Conservation (phyloP, 768 basidiomycete genomes). For the Leccinum subtestaceum region DNA sequence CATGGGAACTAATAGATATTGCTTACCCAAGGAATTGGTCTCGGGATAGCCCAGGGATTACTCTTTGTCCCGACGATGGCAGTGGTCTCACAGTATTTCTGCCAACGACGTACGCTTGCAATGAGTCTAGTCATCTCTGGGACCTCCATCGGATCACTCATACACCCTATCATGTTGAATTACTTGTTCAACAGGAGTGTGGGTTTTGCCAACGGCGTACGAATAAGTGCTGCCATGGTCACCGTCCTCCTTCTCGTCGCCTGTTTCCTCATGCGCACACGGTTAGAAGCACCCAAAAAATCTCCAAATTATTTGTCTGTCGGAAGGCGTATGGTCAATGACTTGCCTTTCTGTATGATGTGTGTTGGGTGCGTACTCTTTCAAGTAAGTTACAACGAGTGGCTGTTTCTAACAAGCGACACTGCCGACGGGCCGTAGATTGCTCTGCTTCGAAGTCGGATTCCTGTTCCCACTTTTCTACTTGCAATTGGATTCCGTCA, state of each 20-base stretch:
- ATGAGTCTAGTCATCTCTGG: conserved; percentile 43
- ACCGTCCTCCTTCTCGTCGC: conserved; percentile 34
- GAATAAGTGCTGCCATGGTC: conserved; percentile 23
- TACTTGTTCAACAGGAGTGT: conserved; percentile 10
- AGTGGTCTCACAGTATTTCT: conserved; percentile 30
- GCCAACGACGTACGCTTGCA: conserved; percentile 35
- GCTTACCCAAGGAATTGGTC: conserved; percentile 44
- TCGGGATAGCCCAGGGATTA: conserved; percentile 45
- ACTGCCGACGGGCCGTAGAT: background rate
- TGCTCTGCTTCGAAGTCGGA: conserved; percentile 34
- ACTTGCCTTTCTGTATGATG: background rate
- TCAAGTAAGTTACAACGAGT: background rate
- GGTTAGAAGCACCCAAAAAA: background rate
- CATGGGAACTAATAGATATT: conserved; percentile 37
- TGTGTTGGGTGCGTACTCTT: background rate
- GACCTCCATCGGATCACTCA: conserved; percentile 24
- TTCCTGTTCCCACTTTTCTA: conserved; percentile 41
- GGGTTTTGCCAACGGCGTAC: background rate
- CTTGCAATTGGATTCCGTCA: background rate
- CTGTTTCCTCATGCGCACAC: background rate
- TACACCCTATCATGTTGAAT: conserved; percentile 28
- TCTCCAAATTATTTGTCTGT: background rate
- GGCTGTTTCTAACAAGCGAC: background rate
- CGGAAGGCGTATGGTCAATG: background rate
- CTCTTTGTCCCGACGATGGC: conserved; percentile 44